Evolutionary conservation across 805 yeast genomes (phyloP).

Genomic region (Scheffersomyces spartinae): DNA sequence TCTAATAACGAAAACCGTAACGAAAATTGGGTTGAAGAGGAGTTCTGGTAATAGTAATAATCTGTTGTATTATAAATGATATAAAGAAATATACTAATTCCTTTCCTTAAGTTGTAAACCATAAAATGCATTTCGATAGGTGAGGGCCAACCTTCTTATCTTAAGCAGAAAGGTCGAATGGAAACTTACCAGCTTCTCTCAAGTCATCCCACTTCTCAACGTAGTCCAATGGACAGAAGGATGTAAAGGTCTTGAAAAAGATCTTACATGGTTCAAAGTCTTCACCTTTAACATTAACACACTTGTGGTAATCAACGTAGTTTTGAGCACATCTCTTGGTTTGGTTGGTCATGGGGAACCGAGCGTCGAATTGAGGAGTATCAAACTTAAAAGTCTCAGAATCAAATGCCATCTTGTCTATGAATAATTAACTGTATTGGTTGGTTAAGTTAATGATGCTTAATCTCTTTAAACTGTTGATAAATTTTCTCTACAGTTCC

Average conservation of each 20-base stretch:
- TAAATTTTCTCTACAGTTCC: too few species aligned
- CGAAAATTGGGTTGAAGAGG: conserved; percentile 28
- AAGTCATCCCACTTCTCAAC: conserved; percentile 82
- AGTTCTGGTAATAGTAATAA: conserved; percentile 21
- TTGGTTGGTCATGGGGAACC: conserved; percentile 96
- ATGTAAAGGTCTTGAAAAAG: conserved; percentile 81
- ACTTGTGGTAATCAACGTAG: conserved; percentile 95
- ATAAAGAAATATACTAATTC: too few species aligned
- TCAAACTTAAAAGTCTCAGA: conserved; percentile 29
- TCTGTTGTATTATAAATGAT: too few species aligned
- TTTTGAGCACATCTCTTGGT: conserved; percentile 98
- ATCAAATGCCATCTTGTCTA: conserved; percentile 26
- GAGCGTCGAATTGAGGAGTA: conserved; percentile 60
- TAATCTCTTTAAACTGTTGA: too few species aligned
- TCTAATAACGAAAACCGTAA: conserved; percentile 20
- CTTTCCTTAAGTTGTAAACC: too few species aligned
- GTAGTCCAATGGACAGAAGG: conserved; percentile 82
- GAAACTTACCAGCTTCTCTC: conserved; percentile 46
- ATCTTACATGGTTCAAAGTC: conserved; percentile 96
- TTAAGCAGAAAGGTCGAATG: conserved; percentile 28
- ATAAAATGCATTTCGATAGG: too few species aligned
- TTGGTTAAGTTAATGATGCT: too few species aligned
- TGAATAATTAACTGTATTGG: too few species aligned
- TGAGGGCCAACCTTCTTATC: too few species aligned
- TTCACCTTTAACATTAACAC: conserved; percentile 94